These are phyloP conservation scores for Geosiphon pyriformis DNA, from an alignment of 192 early-diverging fungal species.

Conservation along the genomic window DNA sequence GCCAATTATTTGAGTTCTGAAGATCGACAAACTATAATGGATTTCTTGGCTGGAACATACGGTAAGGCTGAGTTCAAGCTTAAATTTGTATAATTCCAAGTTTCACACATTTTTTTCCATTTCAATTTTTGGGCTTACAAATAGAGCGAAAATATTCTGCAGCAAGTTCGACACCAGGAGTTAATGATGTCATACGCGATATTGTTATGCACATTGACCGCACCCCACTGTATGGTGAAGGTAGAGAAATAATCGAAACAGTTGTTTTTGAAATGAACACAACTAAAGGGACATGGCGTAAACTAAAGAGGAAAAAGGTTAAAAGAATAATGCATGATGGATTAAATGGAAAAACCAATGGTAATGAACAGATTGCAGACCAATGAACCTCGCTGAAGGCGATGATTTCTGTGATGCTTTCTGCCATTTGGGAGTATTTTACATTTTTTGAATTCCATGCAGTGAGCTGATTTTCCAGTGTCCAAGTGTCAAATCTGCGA, in stretches of 20 bases:
- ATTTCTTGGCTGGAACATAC: not conserved
- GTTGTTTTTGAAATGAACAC: slow-evolving; percentile 22
- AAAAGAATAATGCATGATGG: not conserved
- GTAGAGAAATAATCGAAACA: slow-evolving; percentile 21
- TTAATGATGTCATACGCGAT: not conserved
- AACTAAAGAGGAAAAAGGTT: slow-evolving; percentile 20
- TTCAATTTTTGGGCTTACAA: not conserved
- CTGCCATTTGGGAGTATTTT: too few species aligned
- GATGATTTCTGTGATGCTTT: too few species aligned
- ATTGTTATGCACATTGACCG: slow-evolving; percentile 8
- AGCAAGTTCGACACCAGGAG: not conserved
- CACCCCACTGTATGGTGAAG: not conserved
- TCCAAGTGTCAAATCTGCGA: too few species aligned
- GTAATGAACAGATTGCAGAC: not conserved
- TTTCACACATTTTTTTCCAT: too few species aligned
- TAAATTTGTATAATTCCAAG: not conserved
- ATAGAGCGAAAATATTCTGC: too few species aligned
- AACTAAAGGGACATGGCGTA: slow-evolving; percentile 16
- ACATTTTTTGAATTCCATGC: too few species aligned
- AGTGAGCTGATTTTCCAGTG: too few species aligned
- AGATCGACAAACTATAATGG: not conserved
- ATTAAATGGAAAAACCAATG: not conserved
- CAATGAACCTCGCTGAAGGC: too few species aligned
- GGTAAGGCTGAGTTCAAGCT: not conserved
- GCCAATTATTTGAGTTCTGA: not conserved